Evolutionary conservation across 805 yeast species (phyloP).

Genomic region (Clavispora santaluciae): DNA sequence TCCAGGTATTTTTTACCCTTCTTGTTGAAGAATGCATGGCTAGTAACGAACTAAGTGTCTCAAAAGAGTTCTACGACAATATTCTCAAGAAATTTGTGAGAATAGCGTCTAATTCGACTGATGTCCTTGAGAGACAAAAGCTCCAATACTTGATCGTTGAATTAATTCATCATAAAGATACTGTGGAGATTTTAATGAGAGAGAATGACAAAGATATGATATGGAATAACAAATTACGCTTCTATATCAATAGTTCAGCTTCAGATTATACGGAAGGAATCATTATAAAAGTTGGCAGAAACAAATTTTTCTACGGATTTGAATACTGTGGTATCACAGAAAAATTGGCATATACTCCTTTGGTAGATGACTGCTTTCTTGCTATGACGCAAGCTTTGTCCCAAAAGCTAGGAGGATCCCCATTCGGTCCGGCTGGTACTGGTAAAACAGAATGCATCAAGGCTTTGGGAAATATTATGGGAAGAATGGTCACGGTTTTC

Average conservation of each 20-base stretch:
- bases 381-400: slow-evolving; percentile 71
- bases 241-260: background rate
- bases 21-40: slow-evolving; percentile 29
- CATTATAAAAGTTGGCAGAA: slow-evolving; percentile 47
- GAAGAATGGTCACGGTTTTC: slow-evolving; percentile 78
- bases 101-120: background rate
- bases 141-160: slow-evolving; percentile 65
- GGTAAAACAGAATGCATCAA: slow-evolving; percentile 93
- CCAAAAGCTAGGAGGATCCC: slow-evolving; percentile 79
- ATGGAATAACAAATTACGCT: slow-evolving; percentile 40
- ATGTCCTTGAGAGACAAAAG: slow-evolving; percentile 35
- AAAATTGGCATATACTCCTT: slow-evolving; percentile 70
- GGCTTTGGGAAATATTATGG: slow-evolving; percentile 74
- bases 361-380: slow-evolving; percentile 58
- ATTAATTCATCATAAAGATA: slow-evolving; percentile 52
- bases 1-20: slow-evolving; percentile 56
- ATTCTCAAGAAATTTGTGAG: slow-evolving; percentile 11
- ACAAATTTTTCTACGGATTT: slow-evolving; percentile 60
- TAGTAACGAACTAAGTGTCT: background rate
- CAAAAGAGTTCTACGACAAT: background rate
- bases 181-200: slow-evolving; percentile 19
- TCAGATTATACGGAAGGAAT: slow-evolving; percentile 22
- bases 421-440: slow-evolving; percentile 96
- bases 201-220: slow-evolving; percentile 17
- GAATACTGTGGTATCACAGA: slow-evolving; percentile 78